These are phyloP conservation scores for Ogataea methylovora DNA, from an alignment of 805 yeast species.

Conservation along the genomic window DNA sequence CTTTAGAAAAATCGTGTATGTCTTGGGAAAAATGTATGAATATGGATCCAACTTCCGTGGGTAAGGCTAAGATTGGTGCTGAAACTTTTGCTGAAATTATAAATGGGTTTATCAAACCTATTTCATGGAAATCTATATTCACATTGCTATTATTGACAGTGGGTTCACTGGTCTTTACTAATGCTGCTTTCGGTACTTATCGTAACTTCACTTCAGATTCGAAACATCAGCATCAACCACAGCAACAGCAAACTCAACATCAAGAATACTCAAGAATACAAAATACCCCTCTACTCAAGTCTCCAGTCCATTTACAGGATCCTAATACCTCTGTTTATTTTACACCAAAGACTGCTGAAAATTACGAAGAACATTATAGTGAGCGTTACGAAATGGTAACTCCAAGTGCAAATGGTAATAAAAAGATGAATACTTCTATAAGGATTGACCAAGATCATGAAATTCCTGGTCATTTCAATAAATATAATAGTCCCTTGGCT, in stretches of 20 bases:
- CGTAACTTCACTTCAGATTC: constrained; percentile 10
- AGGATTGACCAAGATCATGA: too few relatives aligned
- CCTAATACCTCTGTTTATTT: too few relatives aligned
- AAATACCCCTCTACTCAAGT: too few relatives aligned
- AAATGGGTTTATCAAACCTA: constrained; percentile 66
- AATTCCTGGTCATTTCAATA: too few relatives aligned
- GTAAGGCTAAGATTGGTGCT: constrained; percentile 67
- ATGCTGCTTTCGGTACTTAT: constrained; percentile 37
- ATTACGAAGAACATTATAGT: too few relatives aligned
- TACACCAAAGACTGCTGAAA: too few relatives aligned
- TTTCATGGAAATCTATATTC: constrained; percentile 60
- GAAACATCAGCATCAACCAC: not conserved
- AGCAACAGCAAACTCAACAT: not conserved
- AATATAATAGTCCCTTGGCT: not conserved
- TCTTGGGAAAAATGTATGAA: constrained; percentile 81
- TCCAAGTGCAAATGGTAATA: too few relatives aligned
- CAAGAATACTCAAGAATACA: too few relatives aligned
- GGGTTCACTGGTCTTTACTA: constrained; percentile 47
- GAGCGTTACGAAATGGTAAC: too few relatives aligned
- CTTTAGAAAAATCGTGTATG: constrained; percentile 59
- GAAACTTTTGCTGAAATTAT: constrained; percentile 78
- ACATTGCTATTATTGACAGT: constrained; percentile 37
- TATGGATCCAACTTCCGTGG: constrained; percentile 51
- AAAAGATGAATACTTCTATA: too few relatives aligned
- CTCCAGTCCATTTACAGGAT: too few relatives aligned